Base-by-base conservation (phyloP, 805 yeast species). In the Yarrowia sp. region DNA sequence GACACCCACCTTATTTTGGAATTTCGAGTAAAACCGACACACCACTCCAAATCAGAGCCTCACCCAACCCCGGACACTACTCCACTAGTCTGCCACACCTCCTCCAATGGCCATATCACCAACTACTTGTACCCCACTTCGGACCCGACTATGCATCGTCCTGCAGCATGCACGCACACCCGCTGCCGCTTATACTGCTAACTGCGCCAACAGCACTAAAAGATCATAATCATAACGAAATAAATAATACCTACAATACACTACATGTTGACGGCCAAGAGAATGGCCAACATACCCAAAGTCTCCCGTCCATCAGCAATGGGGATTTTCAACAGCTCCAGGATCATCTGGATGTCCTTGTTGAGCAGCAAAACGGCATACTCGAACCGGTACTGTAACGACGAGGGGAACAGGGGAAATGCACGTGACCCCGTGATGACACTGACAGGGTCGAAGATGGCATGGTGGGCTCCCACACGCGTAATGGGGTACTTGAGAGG, bases 271-370 rank as follows among this genome's bases (percentile, higher is more conserved):
- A 63, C 67, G 14, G 55, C 67, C 67, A 63, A 22, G 8, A 63
- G 26, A 48, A 48, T 63, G 16, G 67, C 67, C 46, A 63, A 38
- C 67, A 63, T 63, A 12, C 67, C 67, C 45, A 63, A 9, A 16
- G 67, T 63, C 48, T 63, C 67, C 40, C 56, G 35, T 19, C 56
- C 56, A 26, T 63, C 67, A 14, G 46, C 67, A 48, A 63, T 49
- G 56, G 67, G 67, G n/a, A 63, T 49, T 35, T 63, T 48, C 19
- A 48, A 41, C 40, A 49, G 46, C 56, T 63, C 67, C 67, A 63
- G 12, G n/a, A 63, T 36, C 56, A 48, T 48, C 56, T 63, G 56
- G 41, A 63, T 63, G 40, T 63, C 56, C 48, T 63, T 63, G 56
- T 63, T 63, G 46, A 63, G 56, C 38, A 63, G 40, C 22, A 63